phyloP scores from a whole-genome alignment of 2,329 filamentous ascomycete genomes.

The Geosmithia flava region DNA sequence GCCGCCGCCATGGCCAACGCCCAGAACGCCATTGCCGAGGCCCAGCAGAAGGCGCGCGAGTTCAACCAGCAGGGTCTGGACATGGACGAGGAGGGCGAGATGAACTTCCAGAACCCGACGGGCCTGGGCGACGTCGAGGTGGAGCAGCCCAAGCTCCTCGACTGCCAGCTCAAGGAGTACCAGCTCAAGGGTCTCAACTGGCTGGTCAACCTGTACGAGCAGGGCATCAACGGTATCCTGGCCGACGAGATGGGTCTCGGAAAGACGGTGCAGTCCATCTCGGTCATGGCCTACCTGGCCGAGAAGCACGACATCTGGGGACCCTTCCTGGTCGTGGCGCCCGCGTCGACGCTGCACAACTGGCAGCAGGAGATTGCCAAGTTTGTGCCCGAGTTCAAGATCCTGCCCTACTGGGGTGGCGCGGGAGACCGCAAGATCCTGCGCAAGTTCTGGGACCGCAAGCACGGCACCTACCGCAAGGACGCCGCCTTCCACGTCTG shows the following conservation, averaged over 20 bases:
- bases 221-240: constrained; percentile 98
- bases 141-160: constrained; percentile 85
- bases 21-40: constrained; percentile 88
- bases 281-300: constrained; percentile 96
- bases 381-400: constrained; percentile 91
- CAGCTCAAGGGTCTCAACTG: constrained; percentile 98
- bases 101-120: constrained; percentile 99
- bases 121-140: constrained; percentile 91
- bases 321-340: constrained; percentile 91
- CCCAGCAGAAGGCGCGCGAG: constrained; percentile 80
- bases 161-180: constrained; percentile 93
- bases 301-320: constrained; percentile 98
- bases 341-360: constrained; percentile 93
- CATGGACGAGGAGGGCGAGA: constrained; percentile 84
- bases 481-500: constrained; percentile 93
- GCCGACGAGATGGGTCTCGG: constrained; percentile 99
- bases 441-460: constrained; percentile 97
- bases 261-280: constrained; percentile 98
- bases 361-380: constrained; percentile 97
- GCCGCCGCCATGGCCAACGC: constrained; percentile 90
- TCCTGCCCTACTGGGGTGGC: constrained; percentile 94
- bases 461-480: constrained; percentile 88
- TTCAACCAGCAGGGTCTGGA: constrained; percentile 69
- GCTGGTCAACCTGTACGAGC: constrained; percentile 97
- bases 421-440: constrained; percentile 90